Base-by-base conservation (phyloP, 257 asterid species). In the Jacaranda copaia region DNA sequence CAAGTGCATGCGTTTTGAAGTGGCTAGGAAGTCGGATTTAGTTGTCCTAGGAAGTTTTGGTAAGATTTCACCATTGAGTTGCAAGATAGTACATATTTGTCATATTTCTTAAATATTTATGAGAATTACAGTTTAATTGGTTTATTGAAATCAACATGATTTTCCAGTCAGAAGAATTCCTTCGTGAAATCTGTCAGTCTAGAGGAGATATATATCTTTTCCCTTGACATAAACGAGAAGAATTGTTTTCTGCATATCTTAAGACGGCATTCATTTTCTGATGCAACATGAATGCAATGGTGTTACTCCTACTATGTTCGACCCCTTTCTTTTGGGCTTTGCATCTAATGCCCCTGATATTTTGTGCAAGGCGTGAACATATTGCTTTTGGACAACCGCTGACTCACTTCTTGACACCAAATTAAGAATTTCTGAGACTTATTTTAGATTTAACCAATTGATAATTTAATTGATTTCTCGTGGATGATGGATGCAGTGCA, bases 401-500 rank as follows among this genome's bases (percentile, higher is more conserved):
- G 45, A 4, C 66, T 60, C 42, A 25, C 66, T 56, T 56, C 12
- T 56, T 6, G 11, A 56, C 16, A 2, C 68, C 36, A n/a, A 61
- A 35, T 35, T 20, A 20, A 57, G 63, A 57, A 57, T 57, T 20
- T 40, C 52, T 6, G 16, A 4, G 6, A 6, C 8, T 3, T 4
- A 8, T 60, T 12, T 20, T 52, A n/a, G 38, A 18, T 1, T 42
- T 58, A 42, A 45, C 43, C 40, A 39, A 16, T 49, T 32, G 1
- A 18, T 3, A 25, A 20, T n/a, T 43, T 14, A 65, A 38, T 36
- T 49, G 32, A 57, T 49, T 18, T 15, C 43, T 70, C 20, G 25
- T 66, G 19, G 35, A 15, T 19, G 58, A 43, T 71, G 81, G 39
- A 19, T 83, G 83, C 86, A 83, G 90, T 86, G 90, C 88, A 86